Evolutionary conservation across 768 basidiomycete species (phyloP), one percentile per base, ranked within the genome.

Genomic region (Suillus weaverae): DNA sequence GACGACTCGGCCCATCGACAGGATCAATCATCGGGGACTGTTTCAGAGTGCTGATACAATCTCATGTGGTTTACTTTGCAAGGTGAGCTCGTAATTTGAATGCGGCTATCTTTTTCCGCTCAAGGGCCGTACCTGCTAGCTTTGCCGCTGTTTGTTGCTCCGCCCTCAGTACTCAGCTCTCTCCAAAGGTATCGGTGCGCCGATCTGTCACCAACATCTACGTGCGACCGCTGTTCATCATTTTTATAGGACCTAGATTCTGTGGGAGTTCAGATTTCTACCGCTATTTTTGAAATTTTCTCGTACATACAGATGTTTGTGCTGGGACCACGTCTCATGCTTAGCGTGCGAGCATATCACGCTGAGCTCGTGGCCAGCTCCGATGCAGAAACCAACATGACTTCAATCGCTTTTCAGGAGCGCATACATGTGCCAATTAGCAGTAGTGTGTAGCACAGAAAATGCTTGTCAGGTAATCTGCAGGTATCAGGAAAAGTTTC

Each of bases 271-370:
- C 50, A 51, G 54, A 36, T 56, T n/a, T 51, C 50, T 18, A 30
- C 16, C 16, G 50, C 32, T 22, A 36, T 36, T 36, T 14, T 56
- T 14, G n/a, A 56, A 36, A n/a, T 56, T 22, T 36, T 36, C 13
- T 36, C 20, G 32, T 22, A 36, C 35, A 8, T 56, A 4, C 54
- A 56, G n/a, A 22, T 56, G 33, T 35, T 56, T 56, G 35, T 56
- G n/a, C 35, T 56, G n/a, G 54, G 54, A 56, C 54, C 54, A 36
- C 54, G 54, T n/a, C 54, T 56, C 6, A 36, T 56, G n/a, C 35
- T 56, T 36, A 36, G 54, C 13, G 3, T 56, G 4, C 54, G 54
- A 56, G n/a, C 1, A 22, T 36, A 56, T 56, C n/a, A 56, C 14
- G n/a, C 54, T 1, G 5, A 56, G 13, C 54, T 56, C 13, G 33